These are phyloP conservation scores for Candida pseudoviswanathii DNA, from an alignment of 1,139 yeast species.

Conservation along the genomic window DNA sequence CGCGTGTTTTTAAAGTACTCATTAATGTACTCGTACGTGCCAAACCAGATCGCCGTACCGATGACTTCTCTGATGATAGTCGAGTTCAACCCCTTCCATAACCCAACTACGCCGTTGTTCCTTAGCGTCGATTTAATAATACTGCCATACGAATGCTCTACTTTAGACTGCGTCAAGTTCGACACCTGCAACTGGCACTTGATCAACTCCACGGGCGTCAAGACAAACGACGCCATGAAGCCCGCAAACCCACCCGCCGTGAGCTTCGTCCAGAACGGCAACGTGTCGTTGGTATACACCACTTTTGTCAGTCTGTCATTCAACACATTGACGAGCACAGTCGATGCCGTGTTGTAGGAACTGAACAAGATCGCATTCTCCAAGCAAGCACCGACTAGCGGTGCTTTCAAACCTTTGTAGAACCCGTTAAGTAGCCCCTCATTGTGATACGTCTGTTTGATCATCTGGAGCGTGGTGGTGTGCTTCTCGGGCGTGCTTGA, in stretches of 20 bases:
- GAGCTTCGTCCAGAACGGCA: slow-evolving; percentile 46
- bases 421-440: slow-evolving; percentile 65
- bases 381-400: slow-evolving; percentile 82
- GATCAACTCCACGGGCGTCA: slow-evolving; percentile 87
- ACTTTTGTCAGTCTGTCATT: slow-evolving; percentile 7
- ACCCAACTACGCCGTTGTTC: slow-evolving; percentile 55
- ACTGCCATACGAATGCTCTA: slow-evolving; percentile 19
- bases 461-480: slow-evolving; percentile 60
- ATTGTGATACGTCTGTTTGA: slow-evolving; percentile 54
- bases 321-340: slow-evolving; percentile 55
- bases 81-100: slow-evolving; percentile 87
- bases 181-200: slow-evolving; percentile 90
- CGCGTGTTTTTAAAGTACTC: slow-evolving; percentile 32
- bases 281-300: slow-evolving; percentile 18
- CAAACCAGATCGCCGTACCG: slow-evolving; percentile 95
- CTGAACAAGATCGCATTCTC: slow-evolving; percentile 66
- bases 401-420: slow-evolving; percentile 72
- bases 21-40: slow-evolving; percentile 70
- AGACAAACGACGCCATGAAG: slow-evolving; percentile 74
- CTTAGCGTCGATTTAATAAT: slow-evolving; percentile 48
- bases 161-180: slow-evolving; percentile 27
- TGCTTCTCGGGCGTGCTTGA: slow-evolving; percentile 39
- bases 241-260: slow-evolving; percentile 84
- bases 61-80: slow-evolving; percentile 82
- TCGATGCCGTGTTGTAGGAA: slow-evolving; percentile 65